Conservation (phyloP, 805 yeast genomes). For the Metschnikowia matae region DNA sequence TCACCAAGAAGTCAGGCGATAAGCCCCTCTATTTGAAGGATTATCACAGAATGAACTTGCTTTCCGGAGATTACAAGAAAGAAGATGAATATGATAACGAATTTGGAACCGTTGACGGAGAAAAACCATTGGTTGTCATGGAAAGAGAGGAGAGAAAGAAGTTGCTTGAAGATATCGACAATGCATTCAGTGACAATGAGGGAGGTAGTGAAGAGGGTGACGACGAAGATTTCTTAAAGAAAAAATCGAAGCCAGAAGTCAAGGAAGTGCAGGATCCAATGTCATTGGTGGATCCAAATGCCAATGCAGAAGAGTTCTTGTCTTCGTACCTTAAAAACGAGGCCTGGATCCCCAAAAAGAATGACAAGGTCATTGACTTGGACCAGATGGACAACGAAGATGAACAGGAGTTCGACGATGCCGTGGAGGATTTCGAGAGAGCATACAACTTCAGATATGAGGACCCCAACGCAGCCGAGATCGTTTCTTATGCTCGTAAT, state of each 20-base stretch:
- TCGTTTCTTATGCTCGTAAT: constrained; percentile 89
- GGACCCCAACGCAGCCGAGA: constrained; percentile 85
- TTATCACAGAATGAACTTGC: constrained; percentile 78
- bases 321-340: constrained; percentile 66
- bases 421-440: constrained; percentile 84
- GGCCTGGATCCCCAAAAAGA: constrained; percentile 84
- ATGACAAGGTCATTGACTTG: constrained; percentile 52
- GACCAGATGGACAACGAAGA: constrained; percentile 51
- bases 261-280: constrained; percentile 22
- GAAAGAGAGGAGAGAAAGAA: constrained; percentile 72
- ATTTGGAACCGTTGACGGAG: constrained; percentile 44
- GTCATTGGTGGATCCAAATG: constrained; percentile 54
- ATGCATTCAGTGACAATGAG: constrained; percentile 45
- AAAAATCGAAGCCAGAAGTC: constrained; percentile 41
- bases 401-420: constrained; percentile 86
- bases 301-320: constrained; percentile 65
- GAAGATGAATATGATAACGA: constrained; percentile 29
- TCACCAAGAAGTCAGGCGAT: constrained; percentile 13
- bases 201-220: constrained; percentile 42
- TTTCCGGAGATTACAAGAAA: constrained; percentile 60
- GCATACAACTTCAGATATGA: constrained; percentile 95
- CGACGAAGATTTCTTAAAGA: constrained; percentile 52
- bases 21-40: constrained; percentile 89
- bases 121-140: constrained; percentile 68
- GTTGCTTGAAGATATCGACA: constrained; percentile 72